Base-by-base conservation (phyloP, 352 stramenopile genomes). In the Phytophthora cactorum region DNA sequence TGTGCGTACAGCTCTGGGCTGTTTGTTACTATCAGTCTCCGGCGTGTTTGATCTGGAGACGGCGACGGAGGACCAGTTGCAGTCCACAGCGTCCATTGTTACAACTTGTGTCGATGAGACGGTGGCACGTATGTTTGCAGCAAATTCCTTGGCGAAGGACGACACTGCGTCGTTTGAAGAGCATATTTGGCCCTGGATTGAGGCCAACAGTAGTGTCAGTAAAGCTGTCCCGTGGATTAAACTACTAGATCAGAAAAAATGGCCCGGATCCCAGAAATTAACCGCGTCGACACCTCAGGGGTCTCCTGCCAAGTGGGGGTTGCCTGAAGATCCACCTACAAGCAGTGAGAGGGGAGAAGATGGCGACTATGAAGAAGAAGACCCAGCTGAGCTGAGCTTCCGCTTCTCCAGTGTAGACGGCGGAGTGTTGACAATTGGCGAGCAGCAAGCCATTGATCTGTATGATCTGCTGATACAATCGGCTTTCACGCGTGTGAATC, bases 361-460 rank as follows among this genome's bases (percentile, higher is more conserved):
- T 9, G 66, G 25, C 0, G 64, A 77, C 4, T 52, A 62, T 25
- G 59, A 70, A 0, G 71, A 78, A 0, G 52, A 69, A 6, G 61
- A 74, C 7, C 38, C 51, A 17, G 36, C 75, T 0, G 68, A 70
- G 15, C 53, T 95, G 27, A 85, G 63, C 39, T 92, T 95, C 53
- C 82, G 76, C 2, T 93, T 95, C 52, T 91, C 85, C 5, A 77
- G 71, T 41, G 79, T 86, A 17, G 85, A 93, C 44, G 85, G 84
- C 2, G 82, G 85, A 0, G 63, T 82, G 4, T 39, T 94, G 8
- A 79, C 49, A 3, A 84, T 96, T 41, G 78, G 81, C 1, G 79
- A 90, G 52, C 59, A 75, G 5, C 82, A 94, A 47, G 86, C 86
- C 0, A 53, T 82, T 1, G 71, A 83, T 43, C 57, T 96, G 22